Evolutionary conservation across 2,329 filamentous ascomycete species (phyloP), one percentile per base, ranked within the genome.

Genomic region (Cladophialophora exuberans): DNA sequence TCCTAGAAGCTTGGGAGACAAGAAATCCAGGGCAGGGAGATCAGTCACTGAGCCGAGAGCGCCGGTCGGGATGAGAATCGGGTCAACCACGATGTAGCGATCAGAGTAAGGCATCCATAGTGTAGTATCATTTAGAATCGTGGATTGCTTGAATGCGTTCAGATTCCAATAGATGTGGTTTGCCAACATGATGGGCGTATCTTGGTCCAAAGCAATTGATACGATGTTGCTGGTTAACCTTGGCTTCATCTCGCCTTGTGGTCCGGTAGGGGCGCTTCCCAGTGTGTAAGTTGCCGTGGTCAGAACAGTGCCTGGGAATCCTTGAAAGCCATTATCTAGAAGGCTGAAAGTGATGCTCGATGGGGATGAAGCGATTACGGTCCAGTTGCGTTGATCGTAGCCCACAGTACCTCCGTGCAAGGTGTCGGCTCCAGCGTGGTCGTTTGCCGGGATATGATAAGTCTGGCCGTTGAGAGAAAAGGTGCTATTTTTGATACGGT

Each of bases 31-130:
- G 9, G 69, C 66, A 38, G 65, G 70, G 23, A 92, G 90, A 71
- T 91, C 87, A 64, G 91, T 89, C 60, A 90, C 84, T 1, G 84
- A 85, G 33, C 84, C 83, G 61, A 97, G 87, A 52, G 88, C 82
- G 38, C 89, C 89, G 0, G 86, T 90, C 0, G 88, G 89, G 52
- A 92, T 86, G 13, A 89, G 76, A 55, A 89, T 89, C 57, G 79
- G 80, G 70, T 80, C 77, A 9, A 73, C 70, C 13, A 65, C 71
- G 54, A 81, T 71, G 57, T 72, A 73, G 42, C 78, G 76, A 22
- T 66, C 64, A 6, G 76, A 73, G 25, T 77, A 69, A 3, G 77
- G 76, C 61, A 79, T 66, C 38, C 76, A 73, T 38, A 79, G 57
- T 33, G 63, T 70, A 11, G 74, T 77, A 33, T 64, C 62, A 6